Conservation (phyloP, 2,329 filamentous ascomycete species). For the Cordyceps cicadae region DNA sequence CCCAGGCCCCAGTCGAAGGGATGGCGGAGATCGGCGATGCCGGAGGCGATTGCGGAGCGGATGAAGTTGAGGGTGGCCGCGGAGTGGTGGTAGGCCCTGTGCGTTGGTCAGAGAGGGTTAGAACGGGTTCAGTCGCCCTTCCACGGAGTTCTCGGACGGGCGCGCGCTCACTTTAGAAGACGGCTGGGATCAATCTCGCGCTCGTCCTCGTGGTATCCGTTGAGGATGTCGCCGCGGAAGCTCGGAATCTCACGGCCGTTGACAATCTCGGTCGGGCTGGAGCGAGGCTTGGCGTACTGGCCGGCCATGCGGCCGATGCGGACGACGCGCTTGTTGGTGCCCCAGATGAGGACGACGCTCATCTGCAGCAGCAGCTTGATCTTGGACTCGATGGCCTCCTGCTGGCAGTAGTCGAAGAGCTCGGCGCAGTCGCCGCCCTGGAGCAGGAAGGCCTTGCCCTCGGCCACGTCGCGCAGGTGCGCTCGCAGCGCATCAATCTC, state of each 20-base stretch:
- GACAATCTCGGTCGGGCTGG: slow-evolving; percentile 75
- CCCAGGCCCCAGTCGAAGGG: slow-evolving; percentile 93
- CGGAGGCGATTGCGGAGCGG: slow-evolving; percentile 71
- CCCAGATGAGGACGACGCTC: slow-evolving; percentile 93
- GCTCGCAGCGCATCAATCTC: slow-evolving; percentile 76
- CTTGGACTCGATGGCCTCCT: slow-evolving; percentile 85
- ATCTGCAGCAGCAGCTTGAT: slow-evolving; percentile 96
- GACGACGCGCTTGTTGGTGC: slow-evolving; percentile 70
- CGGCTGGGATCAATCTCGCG: slow-evolving; percentile 73
- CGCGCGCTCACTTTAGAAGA: slow-evolving; percentile 58
- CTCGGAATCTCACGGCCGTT: slow-evolving; percentile 76
- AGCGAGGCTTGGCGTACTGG: slow-evolving; percentile 93
- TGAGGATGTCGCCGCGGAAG: slow-evolving; percentile 92
- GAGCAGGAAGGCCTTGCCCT: slow-evolving; percentile 84
- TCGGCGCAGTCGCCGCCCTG: slow-evolving; percentile 97
- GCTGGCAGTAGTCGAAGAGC: slow-evolving; percentile 92
- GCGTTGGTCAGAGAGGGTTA: not conserved
- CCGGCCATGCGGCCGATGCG: slow-evolving; percentile 94
- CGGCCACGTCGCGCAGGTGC: slow-evolving; percentile 74
- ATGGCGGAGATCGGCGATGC: slow-evolving; percentile 87
- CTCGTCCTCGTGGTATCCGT: slow-evolving; percentile 72
- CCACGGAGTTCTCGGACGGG: not conserved
- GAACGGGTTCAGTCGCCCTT: not conserved
- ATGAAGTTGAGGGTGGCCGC: slow-evolving; percentile 92
- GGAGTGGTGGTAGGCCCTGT: slow-evolving; percentile 89